Evolutionary conservation across 1,284 basidiomycete genomes (phyloP), one percentile per base, ranked within the genome.

Genomic region (Leccinum insigne): DNA sequence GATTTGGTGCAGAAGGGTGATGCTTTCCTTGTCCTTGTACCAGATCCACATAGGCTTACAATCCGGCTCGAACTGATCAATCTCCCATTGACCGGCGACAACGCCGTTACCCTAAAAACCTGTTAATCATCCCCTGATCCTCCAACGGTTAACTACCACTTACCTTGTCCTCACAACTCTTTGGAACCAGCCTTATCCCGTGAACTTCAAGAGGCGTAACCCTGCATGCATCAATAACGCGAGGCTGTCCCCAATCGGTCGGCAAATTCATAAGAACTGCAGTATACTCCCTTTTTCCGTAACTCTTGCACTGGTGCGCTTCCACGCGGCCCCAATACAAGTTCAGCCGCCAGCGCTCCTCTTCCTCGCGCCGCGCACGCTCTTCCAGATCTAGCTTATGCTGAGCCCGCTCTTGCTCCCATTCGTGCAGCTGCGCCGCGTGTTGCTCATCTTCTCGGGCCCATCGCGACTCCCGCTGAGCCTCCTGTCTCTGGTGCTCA

Each of bases 171-270:
- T 76, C 72, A 14, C 76, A 75, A 21, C 32, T 67, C 18, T 56
- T 73, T 3, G 76, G 75, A 13, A 65, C 5, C 2, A 69, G 49
- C 2, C 60, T 5, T 11, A 68, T 35, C 32, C 75, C 73, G 21
- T 75, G 76, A 10, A 77, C 10, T n/a, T 74, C 72, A 1, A 76
- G 65, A 2, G 72, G 65, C 0, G 70, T 75, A 8, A 65, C 68
- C 14, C 49, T 73, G 63, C 76, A 75, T 2, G 68, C 73, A 21
- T 70, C 64, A 13, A 76, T 9, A 16, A 16, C 35, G 1, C 67
- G 67, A 11, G 5, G 54, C 1, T 9, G 64, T 18, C 7, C 58
- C 66, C 68, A 76, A 2, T 23, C n/a, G 14, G 4, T 4, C 1
- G 73, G 75, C 2, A 71, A 18, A 54, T 76, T 77, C 66, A 63